Percentiles rank a stretch among this genome's conserved stretches.
phyloP scores from a whole-genome alignment of 108 stramenopile genomes.

The Schizochytrium sp. region DNA sequence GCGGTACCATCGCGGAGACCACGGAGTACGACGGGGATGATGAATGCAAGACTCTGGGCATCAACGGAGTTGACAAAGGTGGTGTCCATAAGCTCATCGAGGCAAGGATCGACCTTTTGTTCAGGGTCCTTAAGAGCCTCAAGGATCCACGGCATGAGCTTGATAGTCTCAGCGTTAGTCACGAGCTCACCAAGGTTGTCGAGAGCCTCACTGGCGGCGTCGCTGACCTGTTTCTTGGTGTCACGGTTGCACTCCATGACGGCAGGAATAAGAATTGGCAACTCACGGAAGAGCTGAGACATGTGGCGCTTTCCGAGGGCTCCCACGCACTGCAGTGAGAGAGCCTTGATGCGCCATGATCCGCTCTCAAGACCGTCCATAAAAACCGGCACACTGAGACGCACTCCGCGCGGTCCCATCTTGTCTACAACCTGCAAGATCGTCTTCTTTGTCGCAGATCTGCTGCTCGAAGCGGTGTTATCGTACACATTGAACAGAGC shows the following conservation, averaged over 20 bases:
- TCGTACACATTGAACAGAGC: slow-evolving; percentile 1
- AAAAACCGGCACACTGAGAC: slow-evolving; percentile 35
- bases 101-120: slow-evolving; percentile 41
- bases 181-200: slow-evolving; percentile 38
- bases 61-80: slow-evolving; percentile 99
- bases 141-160: slow-evolving; percentile 57
- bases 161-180: slow-evolving; percentile 48
- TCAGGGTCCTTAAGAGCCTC: slow-evolving; percentile 60
- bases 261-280: slow-evolving; percentile 47
- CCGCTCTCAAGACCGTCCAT: slow-evolving; percentile 19
- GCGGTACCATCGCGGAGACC: slow-evolving; percentile 94
- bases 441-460: slow-evolving; percentile 36
- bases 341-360: slow-evolving; percentile 43
- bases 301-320: slow-evolving; percentile 30
- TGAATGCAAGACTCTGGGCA: slow-evolving; percentile 95
- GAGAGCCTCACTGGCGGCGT: slow-evolving; percentile 37
- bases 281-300: slow-evolving; percentile 47
- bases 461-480: not conserved
- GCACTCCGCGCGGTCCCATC: slow-evolving; percentile 59
- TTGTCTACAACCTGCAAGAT: slow-evolving; percentile 53
- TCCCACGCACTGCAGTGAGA: slow-evolving; percentile 36
- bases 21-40: slow-evolving; percentile 95
- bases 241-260: slow-evolving; percentile 53
- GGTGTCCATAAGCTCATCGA: slow-evolving; percentile 83
- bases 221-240: slow-evolving; percentile 61